These are phyloP conservation scores for Astrocystis sublimbata DNA, from an alignment of 495 filamentous ascomycete genomes.

Conservation along the genomic window DNA sequence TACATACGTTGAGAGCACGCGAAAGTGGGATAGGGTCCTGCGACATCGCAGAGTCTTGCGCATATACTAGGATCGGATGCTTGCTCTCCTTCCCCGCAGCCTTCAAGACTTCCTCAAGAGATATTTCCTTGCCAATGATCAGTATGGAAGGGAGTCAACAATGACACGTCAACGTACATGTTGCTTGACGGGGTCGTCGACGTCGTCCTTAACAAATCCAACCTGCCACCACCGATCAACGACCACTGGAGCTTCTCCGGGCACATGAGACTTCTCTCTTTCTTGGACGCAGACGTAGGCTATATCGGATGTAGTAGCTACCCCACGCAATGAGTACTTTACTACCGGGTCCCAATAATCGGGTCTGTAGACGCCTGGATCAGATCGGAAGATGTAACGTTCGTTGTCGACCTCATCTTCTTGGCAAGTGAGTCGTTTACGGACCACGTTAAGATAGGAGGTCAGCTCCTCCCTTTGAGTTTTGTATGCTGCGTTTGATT, in stretches of 20 bases:
- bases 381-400: conserved; percentile 29
- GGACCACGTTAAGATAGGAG: conserved; percentile 23
- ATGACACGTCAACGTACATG: conserved; percentile 32
- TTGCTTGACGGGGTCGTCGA: conserved; percentile 32
- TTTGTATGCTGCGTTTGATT: conserved; percentile 24
- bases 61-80: conserved; percentile 45
- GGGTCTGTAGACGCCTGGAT: conserved; percentile 22
- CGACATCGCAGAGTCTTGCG: conserved; percentile 42
- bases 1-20: conserved; percentile 37
- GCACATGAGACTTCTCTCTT: conserved; percentile 24
- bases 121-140: conserved; percentile 28
- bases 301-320: conserved; percentile 35
- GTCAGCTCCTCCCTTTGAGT: conserved; percentile 20
- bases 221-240: conserved; percentile 49
- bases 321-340: conserved; percentile 43
- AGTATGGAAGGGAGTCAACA: conserved; percentile 6
- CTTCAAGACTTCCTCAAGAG: conserved; percentile 34
- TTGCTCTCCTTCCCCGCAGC: conserved; percentile 35
- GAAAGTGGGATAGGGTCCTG: conserved; percentile 36
- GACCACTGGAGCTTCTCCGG: conserved; percentile 13
- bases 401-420: conserved; percentile 31
- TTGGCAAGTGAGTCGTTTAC: conserved; percentile 36
- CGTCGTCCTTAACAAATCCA: conserved; percentile 28
- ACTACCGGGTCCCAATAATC: conserved; percentile 40
- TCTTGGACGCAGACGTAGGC: conserved; percentile 41